Percentiles rank a stretch among this genome's conserved stretches.
Conservation (phyloP, 2,329 filamentous ascomycete species). For the Neurospora crassa region DNA sequence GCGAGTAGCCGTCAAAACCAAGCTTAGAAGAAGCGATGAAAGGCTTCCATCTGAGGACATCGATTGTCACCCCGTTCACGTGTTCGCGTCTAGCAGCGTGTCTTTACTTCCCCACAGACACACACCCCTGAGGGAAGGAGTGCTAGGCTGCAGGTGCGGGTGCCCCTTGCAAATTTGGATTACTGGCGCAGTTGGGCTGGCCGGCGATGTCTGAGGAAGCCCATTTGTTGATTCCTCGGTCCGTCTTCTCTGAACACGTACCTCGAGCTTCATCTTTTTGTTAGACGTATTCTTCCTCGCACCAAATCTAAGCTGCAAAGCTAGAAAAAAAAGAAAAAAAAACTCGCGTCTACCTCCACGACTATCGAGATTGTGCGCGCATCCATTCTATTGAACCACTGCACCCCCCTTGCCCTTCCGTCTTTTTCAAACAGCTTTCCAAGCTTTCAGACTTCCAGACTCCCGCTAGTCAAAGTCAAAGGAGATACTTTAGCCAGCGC, state of each 20-base stretch:
- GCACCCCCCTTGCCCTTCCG: not conserved
- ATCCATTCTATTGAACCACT: not conserved
- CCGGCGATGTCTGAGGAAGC: not conserved
- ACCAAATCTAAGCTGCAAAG: not conserved
- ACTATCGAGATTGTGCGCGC: not conserved
- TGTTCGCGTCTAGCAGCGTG: constrained; percentile 16
- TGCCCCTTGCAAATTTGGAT: constrained; percentile 4
- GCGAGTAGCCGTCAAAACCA: not conserved
- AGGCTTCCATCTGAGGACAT: not conserved
- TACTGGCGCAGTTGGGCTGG: not conserved
- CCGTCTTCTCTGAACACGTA: not conserved
- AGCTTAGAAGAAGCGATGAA: not conserved
- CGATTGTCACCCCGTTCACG: constrained; percentile 11
- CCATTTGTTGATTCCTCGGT: not conserved
- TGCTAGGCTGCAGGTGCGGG: not conserved
- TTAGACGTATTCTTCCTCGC: not conserved
- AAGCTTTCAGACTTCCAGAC: not conserved
- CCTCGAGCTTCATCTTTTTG: not conserved
- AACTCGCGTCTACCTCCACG: not conserved
- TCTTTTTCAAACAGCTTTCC: not conserved
- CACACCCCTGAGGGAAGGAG: constrained; percentile 12
- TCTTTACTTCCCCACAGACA: constrained; percentile 12
- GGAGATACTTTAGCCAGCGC: not conserved
- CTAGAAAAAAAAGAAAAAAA: not conserved
- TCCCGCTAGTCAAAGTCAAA: not conserved